phyloP scores from a whole-genome alignment of 129 eudicot genomes.

The Logfia minima region DNA sequence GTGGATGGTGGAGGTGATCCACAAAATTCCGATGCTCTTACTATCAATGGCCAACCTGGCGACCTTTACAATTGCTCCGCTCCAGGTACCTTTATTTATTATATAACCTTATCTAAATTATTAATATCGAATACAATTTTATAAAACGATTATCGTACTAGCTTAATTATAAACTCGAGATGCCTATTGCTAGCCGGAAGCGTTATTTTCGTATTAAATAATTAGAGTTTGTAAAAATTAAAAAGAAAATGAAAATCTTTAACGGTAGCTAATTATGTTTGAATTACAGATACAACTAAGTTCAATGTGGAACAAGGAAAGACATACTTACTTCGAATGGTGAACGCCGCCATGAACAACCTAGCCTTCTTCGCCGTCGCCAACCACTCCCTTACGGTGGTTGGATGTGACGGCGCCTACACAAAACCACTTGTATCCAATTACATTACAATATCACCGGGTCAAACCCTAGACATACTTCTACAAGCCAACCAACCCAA shows the following conservation, averaged over 20 bases:
- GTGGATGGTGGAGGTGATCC: conserved; percentile 46
- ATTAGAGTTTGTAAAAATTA: no score
- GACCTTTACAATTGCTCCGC: conserved; percentile 48
- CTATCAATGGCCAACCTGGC: conserved; percentile 65
- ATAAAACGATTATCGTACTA: no score
- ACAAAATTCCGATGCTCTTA: conserved; percentile 47
- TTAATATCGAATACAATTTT: no score
- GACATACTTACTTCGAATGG: conserved; percentile 61
- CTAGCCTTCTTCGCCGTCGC: conserved; percentile 46
- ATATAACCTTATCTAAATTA: not conserved
- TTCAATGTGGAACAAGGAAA: conserved; percentile 49
- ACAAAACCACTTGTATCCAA: conserved; percentile 45
- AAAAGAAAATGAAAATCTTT: no score
- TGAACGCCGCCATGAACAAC: conserved; percentile 70
- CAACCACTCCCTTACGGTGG: conserved; percentile 54
- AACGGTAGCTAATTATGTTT: not conserved
- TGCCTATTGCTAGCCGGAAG: no score
- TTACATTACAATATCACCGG: conserved; percentile 53
- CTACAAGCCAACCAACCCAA: conserved; percentile 50
- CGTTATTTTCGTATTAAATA: no score
- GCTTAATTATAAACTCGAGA: no score
- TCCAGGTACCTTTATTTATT: conserved; percentile 29
- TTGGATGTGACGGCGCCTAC: conserved; percentile 62
- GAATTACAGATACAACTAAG: conserved; percentile 44
- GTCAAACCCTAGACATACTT: conserved; percentile 65